Evolutionary conservation across 805 yeast species (phyloP), one percentile per base, ranked within the genome.

Genomic region (Metschnikowia baotianmanensis): DNA sequence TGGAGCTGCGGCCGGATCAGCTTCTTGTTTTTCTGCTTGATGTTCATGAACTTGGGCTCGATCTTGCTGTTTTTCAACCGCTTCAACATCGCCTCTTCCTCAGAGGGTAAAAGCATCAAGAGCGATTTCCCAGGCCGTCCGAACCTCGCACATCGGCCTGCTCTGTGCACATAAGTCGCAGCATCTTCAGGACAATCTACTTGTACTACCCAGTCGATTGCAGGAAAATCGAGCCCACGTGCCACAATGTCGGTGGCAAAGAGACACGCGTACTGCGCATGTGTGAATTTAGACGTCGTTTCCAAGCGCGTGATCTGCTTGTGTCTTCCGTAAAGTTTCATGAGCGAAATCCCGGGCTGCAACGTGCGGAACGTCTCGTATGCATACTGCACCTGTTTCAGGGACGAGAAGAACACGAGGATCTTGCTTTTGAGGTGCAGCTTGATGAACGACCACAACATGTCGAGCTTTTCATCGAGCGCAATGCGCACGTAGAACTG

Each of bases 201-300:
- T 60, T 88, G 96, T 7, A 88, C 71, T n/a, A 88, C 96, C 96
- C 96, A 88, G 57, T 89, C 95, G 36, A 88, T 86, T 5, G 90
- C 86, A 0, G 96, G 96, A 62, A 89, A 87, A 61, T 88, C 96
- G 29, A 88, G 76, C 13, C 96, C 96, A 59, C 96, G 71, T 1
- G 96, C 96, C 10, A 87, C 96, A 32, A 88, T 83, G 64, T 88
- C 96, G 0, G 96, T 88, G 0, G 96, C 93, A 56, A 88, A 80
- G 34, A 88, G 65, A 65, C 96, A 87, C 12, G 86, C 86, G 39
- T 84, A 78, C 50, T 83, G 85, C 2, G 95, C 82, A 42, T 82
- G 77, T 8, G 88, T 76, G 60, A 87, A 88, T 61, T 85, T 85
- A 40, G 73, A 71, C 1, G 91, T 78, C 6, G 93, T 83, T 54